These are phyloP conservation scores for Eucalyptus sp. DNA, from an alignment of 345 rosid genomes.

Conservation along the genomic window DNA sequence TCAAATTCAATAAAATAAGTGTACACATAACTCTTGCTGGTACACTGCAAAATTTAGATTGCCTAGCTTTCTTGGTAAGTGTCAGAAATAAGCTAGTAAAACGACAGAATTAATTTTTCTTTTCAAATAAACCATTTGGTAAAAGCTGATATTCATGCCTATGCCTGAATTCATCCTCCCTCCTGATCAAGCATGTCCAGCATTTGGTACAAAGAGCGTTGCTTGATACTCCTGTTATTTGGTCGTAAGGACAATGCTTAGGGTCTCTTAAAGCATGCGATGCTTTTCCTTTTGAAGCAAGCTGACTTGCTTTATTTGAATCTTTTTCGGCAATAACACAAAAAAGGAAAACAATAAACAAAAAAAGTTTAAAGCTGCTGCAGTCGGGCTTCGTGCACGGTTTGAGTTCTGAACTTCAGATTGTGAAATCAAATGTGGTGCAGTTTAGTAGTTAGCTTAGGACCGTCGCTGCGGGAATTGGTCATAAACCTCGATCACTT, in stretches of 20 bases:
- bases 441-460: background rate
- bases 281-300: background rate
- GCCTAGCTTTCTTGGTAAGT: background rate
- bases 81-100: background rate
- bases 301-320: background rate
- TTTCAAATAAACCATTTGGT: background rate
- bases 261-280: background rate
- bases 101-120: background rate
- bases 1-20: background rate
- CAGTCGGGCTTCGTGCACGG: background rate
- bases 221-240: background rate
- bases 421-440: background rate
- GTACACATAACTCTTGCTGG: background rate
- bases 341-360: no score
- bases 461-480: background rate
- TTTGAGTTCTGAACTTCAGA: background rate
- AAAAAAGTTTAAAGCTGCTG: background rate
- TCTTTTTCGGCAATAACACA: background rate
- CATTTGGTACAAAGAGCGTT: background rate
- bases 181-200: background rate
- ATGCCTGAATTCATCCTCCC: background rate
- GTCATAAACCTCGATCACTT: background rate
- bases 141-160: background rate
- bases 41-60: background rate
- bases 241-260: background rate